phyloP scores from a whole-genome alignment of 2,329 filamentous ascomycete genomes.

The Graphilbum ipis-grandicollis region DNA sequence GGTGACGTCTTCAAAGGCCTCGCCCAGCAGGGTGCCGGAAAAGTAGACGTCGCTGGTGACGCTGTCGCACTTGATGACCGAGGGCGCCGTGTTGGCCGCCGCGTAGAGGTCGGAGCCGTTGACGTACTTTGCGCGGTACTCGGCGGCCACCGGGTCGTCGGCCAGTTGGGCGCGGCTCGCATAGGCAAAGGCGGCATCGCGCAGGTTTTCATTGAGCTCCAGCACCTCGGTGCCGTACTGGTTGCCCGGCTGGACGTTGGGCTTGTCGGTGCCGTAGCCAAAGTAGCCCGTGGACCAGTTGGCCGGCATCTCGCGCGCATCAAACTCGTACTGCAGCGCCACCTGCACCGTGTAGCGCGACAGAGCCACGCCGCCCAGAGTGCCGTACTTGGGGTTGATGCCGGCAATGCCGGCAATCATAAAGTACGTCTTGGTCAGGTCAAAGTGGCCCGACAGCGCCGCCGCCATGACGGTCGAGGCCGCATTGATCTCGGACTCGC shows the following conservation, averaged over 20 bases:
- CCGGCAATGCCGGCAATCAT: slow-evolving; percentile 56
- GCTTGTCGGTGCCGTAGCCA: slow-evolving; percentile 37
- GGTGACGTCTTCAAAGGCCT: slow-evolving; percentile 49
- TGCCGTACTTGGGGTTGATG: slow-evolving; percentile 51
- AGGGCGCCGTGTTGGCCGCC: slow-evolving; percentile 28
- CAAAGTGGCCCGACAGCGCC: slow-evolving; percentile 41
- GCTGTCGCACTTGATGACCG: slow-evolving; percentile 46
- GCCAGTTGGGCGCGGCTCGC: slow-evolving; percentile 32
- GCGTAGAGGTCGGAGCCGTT: slow-evolving; percentile 19
- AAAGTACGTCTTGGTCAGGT: slow-evolving; percentile 53
- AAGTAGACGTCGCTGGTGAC: slow-evolving; percentile 60
- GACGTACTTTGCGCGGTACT: slow-evolving; percentile 37
- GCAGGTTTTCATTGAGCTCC: slow-evolving; percentile 43
- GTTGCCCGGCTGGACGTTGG: slow-evolving; percentile 36
- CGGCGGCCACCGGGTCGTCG: slow-evolving; percentile 28
- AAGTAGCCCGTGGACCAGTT: slow-evolving; percentile 55
- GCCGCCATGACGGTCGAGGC: slow-evolving; percentile 48
- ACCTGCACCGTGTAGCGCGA: slow-evolving; percentile 56
- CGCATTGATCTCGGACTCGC: slow-evolving; percentile 60
- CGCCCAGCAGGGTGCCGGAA: slow-evolving; percentile 39
- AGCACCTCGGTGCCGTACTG: slow-evolving; percentile 56
- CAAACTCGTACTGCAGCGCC: slow-evolving; percentile 60
- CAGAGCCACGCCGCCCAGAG: slow-evolving; percentile 49
- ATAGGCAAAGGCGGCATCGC: slow-evolving; percentile 31
- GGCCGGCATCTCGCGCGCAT: slow-evolving; percentile 46